Evolutionary conservation across 257 asterid species (phyloP).

Genomic region (Coffea canephora): DNA sequence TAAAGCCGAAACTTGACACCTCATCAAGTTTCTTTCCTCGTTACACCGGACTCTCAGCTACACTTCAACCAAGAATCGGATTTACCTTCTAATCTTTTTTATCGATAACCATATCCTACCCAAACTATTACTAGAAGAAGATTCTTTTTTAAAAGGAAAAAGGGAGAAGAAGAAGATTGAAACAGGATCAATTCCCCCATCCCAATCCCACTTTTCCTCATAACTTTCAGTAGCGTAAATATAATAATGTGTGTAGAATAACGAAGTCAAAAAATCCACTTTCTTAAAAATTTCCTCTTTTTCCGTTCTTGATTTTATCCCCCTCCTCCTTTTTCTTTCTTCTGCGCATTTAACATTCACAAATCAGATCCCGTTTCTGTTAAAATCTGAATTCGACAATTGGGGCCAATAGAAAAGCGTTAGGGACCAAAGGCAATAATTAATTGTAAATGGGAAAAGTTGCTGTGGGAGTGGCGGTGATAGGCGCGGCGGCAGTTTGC

Average conservation of each 20-base stretch:
- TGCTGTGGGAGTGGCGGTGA: conserved; percentile 68
- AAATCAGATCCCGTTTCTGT: background rate
- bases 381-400: background rate
- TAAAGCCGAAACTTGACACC: too few relatives aligned
- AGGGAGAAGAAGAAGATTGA: background rate
- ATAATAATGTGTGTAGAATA: background rate
- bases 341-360: background rate
- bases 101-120: background rate
- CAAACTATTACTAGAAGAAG: background rate
- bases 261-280: background rate
- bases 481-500: conserved; percentile 66
- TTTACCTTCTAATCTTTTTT: too few relatives aligned
- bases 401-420: background rate
- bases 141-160: too few relatives aligned
- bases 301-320: background rate
- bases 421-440: background rate
- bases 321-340: background rate
- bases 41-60: background rate
- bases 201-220: background rate
- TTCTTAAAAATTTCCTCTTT: background rate
- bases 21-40: background rate
- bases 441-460: conserved; percentile 45
- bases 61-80: background rate
- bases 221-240: background rate
- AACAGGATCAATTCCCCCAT: background rate